Conservation (phyloP, 148 eudicot genomes). For the Camellia granthamiana region DNA sequence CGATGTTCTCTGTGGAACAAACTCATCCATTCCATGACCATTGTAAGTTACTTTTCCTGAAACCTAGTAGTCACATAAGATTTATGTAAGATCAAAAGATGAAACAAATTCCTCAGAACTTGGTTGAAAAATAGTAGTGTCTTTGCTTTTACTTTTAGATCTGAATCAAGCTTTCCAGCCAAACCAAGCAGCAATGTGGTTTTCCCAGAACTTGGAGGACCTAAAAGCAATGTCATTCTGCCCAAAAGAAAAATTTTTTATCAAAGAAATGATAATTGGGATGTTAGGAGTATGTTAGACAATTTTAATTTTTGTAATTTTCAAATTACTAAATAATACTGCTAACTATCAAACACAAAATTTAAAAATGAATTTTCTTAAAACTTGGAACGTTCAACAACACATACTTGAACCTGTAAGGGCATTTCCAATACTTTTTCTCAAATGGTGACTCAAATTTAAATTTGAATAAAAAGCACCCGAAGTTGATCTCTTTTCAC, state of each 20-base stretch:
- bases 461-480: too few relatives aligned
- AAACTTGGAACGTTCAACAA: too few relatives aligned
- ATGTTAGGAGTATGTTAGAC: background rate
- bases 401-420: too few relatives aligned
- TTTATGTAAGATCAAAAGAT: background rate
- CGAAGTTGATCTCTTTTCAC: too few relatives aligned
- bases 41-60: constrained; percentile 29
- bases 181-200: constrained; percentile 26
- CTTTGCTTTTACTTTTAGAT: constrained; percentile 17
- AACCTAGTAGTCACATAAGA: background rate
- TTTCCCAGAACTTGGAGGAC: constrained; percentile 27
- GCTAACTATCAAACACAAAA: too few relatives aligned
- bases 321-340: too few relatives aligned
- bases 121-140: background rate
- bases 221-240: constrained; percentile 38
- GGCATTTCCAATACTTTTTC: too few relatives aligned
- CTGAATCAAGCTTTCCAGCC: constrained; percentile 21
- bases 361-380: too few relatives aligned
- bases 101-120: background rate
- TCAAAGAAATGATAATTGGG: background rate
- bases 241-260: background rate
- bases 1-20: constrained; percentile 25
- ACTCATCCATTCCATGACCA: constrained; percentile 22
- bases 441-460: too few relatives aligned
- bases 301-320: background rate